Percentiles rank a stretch among this genome's conserved stretches.
phyloP scores from a whole-genome alignment of 495 filamentous ascomycete species.

The Daldinia loculata region DNA sequence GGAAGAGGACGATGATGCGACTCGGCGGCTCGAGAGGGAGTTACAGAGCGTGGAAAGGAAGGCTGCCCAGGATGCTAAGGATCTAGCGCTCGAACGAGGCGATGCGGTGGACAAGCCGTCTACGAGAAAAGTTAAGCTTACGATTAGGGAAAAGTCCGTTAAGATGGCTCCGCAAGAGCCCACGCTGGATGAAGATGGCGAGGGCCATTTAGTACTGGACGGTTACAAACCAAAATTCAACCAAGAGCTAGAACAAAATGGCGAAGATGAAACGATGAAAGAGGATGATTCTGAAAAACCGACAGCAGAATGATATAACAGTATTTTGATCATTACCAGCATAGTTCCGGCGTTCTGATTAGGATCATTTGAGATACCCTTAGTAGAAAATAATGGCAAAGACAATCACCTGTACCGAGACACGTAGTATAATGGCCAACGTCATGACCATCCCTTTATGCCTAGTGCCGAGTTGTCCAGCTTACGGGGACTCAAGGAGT shows the following conservation, averaged over 20 bases:
- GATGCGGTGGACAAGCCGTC: slow-evolving; percentile 39
- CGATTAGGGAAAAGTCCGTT: slow-evolving; percentile 60
- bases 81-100: slow-evolving; percentile 65
- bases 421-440: neutral
- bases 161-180: slow-evolving; percentile 46
- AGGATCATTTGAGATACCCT: slow-evolving; percentile 35
- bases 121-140: slow-evolving; percentile 42
- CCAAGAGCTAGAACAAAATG: slow-evolving; percentile 9
- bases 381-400: neutral
- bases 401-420: neutral
- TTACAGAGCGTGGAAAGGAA: slow-evolving; percentile 52
- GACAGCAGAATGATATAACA: neutral
- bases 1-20: slow-evolving; percentile 18
- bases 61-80: slow-evolving; percentile 46
- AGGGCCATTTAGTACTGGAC: slow-evolving; percentile 56
- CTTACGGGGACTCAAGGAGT: neutral
- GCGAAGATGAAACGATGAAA: neutral
- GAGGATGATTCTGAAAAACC: neutral
- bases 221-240: slow-evolving; percentile 55
- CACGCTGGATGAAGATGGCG: slow-evolving; percentile 44
- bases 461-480: neutral
- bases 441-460: neutral
- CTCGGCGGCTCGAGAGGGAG: slow-evolving; percentile 40
- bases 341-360: slow-evolving; percentile 31
- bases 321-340: slow-evolving; percentile 8